A percentile compares a stretch with the other conserved stretches of the same genome.
These are phyloP conservation scores for Diddensiella caesifluorescens DNA, from an alignment of 805 yeast genomes.

Conservation along the genomic window DNA sequence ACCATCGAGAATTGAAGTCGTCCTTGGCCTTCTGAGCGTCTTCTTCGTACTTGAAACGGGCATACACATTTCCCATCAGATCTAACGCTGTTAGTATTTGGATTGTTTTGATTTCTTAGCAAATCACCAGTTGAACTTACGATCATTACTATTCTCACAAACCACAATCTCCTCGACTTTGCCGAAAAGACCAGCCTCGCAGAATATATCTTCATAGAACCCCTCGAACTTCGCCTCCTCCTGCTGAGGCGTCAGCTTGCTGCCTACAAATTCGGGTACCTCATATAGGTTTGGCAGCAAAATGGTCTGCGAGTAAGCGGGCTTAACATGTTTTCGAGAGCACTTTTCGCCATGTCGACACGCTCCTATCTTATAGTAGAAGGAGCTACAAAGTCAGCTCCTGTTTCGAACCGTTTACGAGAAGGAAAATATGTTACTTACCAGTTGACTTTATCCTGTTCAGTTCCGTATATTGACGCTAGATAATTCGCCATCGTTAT, in stretches of 20 bases:
- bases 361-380: constrained; percentile 81
- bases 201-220: constrained; percentile 66
- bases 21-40: constrained; percentile 59
- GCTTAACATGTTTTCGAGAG: constrained; percentile 61
- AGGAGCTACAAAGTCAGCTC: constrained; percentile 28
- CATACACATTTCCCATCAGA: constrained; percentile 79
- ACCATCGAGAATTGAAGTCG: constrained; percentile 76
- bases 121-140: no score
- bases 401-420: neutral
- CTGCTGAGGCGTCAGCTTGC: constrained; percentile 28
- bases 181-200: constrained; percentile 49
- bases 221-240: constrained; percentile 48
- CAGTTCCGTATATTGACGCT: constrained; percentile 35
- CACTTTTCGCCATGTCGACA: constrained; percentile 92
- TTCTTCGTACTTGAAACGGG: constrained; percentile 48
- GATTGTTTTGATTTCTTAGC: constrained; percentile 35
- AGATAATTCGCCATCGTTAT: constrained; percentile 30
- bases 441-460: constrained; percentile 36
- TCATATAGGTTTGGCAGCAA: constrained; percentile 60
- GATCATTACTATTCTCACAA: constrained; percentile 69
- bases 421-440: constrained; percentile 16
- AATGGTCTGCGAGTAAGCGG: constrained; percentile 59
- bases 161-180: constrained; percentile 59
- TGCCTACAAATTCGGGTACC: constrained; percentile 45
- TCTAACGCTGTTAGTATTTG: no score